Conservation (phyloP, 2,329 filamentous ascomycete species). For the Hypomyces perniciosus region DNA sequence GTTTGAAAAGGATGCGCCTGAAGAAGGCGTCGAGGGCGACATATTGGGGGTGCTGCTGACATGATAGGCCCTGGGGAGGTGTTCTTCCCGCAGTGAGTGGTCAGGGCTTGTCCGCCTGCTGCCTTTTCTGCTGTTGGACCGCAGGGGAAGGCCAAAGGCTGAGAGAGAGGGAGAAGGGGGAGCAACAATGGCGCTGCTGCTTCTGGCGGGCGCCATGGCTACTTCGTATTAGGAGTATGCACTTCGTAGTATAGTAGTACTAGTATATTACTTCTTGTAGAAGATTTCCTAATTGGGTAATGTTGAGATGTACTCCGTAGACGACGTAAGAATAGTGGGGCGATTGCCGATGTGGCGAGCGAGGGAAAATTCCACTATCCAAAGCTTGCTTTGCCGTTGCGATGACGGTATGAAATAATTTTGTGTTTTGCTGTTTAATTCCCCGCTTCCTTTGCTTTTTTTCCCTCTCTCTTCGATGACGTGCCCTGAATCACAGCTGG, state of each 20-base stretch:
- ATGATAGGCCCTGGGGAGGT: slow-evolving; percentile 11
- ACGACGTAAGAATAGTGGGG: neutral
- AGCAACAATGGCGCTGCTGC: slow-evolving; percentile 1
- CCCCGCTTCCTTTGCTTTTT: neutral
- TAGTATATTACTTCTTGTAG: neutral
- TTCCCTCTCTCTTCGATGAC: neutral
- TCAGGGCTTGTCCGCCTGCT: slow-evolving; percentile 12
- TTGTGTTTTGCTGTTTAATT: neutral
- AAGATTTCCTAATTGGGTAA: neutral
- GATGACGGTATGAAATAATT: too few species aligned
- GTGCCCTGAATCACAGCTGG: neutral
- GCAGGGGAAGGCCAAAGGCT: slow-evolving; percentile 28
- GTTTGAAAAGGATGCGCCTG: slow-evolving; percentile 7
- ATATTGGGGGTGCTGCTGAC: slow-evolving; percentile 7
- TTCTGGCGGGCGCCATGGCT: slow-evolving; percentile 22
- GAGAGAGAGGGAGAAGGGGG: slow-evolving; percentile 24
- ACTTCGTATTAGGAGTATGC: neutral
- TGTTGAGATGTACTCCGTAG: neutral
- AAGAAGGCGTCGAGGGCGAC: slow-evolving; percentile 5
- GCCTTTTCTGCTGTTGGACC: slow-evolving; percentile 20
- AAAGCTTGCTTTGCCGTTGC: too few species aligned
- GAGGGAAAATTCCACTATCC: too few species aligned
- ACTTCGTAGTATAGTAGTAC: neutral
- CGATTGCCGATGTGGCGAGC: too few species aligned
- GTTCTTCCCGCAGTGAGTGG: slow-evolving; percentile 12